These are phyloP conservation scores for Saccharomycopsis hybrid DNA, from an alignment of 1,139 yeast species.

Conservation along the genomic window DNA sequence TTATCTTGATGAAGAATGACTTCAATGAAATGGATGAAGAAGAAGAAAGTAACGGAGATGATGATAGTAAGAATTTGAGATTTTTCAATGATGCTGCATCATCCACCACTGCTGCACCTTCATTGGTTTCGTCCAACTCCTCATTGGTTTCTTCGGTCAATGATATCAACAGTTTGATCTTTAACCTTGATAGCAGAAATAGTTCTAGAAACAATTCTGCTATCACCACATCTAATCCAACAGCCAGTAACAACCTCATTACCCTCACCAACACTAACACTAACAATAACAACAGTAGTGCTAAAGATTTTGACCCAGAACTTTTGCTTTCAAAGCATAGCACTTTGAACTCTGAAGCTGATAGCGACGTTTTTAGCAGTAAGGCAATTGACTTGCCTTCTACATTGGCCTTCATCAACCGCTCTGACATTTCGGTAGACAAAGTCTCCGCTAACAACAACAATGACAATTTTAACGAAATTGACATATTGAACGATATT, in stretches of 20 bases:
- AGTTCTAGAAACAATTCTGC: not conserved
- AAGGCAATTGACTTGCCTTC: not conserved
- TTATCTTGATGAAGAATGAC: conserved; percentile 2
- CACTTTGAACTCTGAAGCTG: conserved; percentile 10
- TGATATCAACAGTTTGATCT: conserved; percentile 4
- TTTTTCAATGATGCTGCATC: not conserved
- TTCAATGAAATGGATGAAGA: conserved; percentile 9
- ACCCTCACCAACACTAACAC: too few species aligned
- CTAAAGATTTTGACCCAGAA: not conserved
- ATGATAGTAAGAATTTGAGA: not conserved
- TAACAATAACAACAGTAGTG: not conserved
- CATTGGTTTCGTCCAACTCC: conserved; percentile 8
- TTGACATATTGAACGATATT: not conserved
- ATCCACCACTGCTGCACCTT: conserved; percentile 5
- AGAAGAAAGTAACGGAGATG: conserved; percentile 4
- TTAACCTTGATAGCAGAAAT: not conserved
- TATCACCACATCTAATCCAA: not conserved
- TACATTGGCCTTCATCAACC: not conserved
- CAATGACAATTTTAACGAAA: not conserved
- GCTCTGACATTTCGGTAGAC: conserved; percentile 1
- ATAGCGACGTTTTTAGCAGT: not conserved
- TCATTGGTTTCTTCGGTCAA: conserved; percentile 4
- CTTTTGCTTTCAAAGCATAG: conserved; percentile 6
- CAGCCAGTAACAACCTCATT: too few species aligned
- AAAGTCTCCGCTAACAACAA: not conserved